Base-by-base conservation (phyloP, 805 yeast genomes). In the Metschnikowia matae region DNA sequence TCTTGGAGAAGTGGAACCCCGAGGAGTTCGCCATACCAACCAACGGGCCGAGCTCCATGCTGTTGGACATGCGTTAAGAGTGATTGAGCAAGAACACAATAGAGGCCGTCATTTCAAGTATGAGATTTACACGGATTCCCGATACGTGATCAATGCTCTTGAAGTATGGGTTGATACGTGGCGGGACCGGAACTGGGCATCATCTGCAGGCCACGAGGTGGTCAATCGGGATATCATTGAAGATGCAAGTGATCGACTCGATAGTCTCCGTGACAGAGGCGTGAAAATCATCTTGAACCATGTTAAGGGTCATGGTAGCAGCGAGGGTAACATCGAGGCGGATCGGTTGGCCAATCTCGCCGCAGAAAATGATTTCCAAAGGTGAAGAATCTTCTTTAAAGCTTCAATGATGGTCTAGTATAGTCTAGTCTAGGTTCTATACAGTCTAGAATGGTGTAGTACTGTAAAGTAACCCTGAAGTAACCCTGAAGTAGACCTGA, bases 41-140 rank as follows among this genome's bases (percentile, higher is more conserved):
- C 90, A 87, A 56, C 68, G 88, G 38, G 94, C 96, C 1, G 97
- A 91, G 65, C 75, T 90, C 10, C 64, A 70, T 13, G 97, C 96
- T 0, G 74, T 87, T 17, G 61, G 68, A 4, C 72, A 71, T 33
- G 95, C 94, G 0, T 61, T 87, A 51, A 62, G 63, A 5, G 56
- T 60, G 6, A 73, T 84, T 15, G 78, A 73, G 49, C 56, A 60
- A 3, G 45, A 53, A 10, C 55, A 61, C 21, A 42, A 45, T 0
- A 57, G 54, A 0, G 47, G 46, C 13, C 6, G 6, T 35, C 21
- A 32, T 2, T 7, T 21, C 17, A 15, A 36, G 29, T 79, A 75
- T 53, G 66, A 61, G 3, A 81, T 90, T 14, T 64, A 69, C 35
- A 77, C 94, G 0, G 97, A 91, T 64, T 89, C 96, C 0, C 73